Conservation (phyloP, 768 basidiomycete genomes). For the Sarcodon sp. region DNA sequence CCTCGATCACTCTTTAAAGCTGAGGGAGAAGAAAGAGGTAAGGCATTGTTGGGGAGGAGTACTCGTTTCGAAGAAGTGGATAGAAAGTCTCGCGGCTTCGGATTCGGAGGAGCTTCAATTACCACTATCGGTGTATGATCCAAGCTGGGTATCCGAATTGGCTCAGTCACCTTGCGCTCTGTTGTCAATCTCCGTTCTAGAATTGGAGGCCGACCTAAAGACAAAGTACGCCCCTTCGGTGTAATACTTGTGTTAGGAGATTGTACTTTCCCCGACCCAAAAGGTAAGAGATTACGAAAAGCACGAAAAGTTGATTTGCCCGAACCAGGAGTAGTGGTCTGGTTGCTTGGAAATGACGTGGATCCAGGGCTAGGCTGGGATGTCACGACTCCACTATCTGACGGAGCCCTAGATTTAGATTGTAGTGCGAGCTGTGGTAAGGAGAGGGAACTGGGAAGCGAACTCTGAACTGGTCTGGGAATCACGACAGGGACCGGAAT, state of each 20-base stretch:
- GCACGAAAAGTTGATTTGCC: not conserved
- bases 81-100: not conserved
- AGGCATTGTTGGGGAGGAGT: not conserved
- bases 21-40: not conserved
- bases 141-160: not conserved
- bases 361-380: too few species aligned
- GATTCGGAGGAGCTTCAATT: not conserved
- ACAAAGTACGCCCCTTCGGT: not conserved
- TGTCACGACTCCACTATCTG: too few species aligned
- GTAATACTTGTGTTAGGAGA: not conserved
- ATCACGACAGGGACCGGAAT: too few species aligned
- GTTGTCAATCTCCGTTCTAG: not conserved
- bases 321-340: not conserved
- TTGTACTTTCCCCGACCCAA: not conserved
- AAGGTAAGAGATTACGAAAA: not conserved
- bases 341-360: too few species aligned
- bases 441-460: too few species aligned
- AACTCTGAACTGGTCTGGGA: too few species aligned
- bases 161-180: not conserved
- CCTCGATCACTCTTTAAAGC: not conserved
- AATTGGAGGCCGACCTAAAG: not conserved
- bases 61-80: not conserved
- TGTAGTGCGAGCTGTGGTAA: too few species aligned
- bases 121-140: too few species aligned
- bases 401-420: too few species aligned